Conservation (phyloP, 768 basidiomycete species). For the Russula virescens region DNA sequence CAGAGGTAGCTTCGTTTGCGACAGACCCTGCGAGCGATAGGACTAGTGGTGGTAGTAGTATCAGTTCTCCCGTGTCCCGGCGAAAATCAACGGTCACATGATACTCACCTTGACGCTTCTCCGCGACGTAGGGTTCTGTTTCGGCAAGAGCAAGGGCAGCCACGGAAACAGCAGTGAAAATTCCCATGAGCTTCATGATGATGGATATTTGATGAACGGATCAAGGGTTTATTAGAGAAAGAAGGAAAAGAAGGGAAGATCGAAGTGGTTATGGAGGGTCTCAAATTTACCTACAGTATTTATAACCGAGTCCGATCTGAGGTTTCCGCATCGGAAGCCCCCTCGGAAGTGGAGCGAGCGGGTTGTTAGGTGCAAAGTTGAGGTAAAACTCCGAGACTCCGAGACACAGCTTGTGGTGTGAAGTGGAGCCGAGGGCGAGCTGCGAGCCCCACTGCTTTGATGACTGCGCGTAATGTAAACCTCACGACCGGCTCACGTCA, state of each 20-base stretch:
- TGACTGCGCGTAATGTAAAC: too few species aligned
- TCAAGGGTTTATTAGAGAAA: not conserved
- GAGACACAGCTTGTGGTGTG: too few species aligned
- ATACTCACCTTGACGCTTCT: conserved; percentile 13
- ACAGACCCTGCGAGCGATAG: conserved; percentile 7
- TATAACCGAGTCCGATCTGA: not conserved
- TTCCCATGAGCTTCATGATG: conserved; percentile 5
- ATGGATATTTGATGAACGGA: not conserved
- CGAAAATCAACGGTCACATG: not conserved
- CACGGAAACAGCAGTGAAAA: not conserved
- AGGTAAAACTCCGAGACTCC: too few species aligned
- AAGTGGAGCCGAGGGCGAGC: too few species aligned
- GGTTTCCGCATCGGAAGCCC: too few species aligned
- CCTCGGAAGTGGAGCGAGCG: too few species aligned
- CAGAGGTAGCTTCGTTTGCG: conserved; percentile 1
- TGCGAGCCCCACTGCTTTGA: too few species aligned
- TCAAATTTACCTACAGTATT: not conserved
- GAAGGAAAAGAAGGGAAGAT: too few species aligned
- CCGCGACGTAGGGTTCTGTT: not conserved
- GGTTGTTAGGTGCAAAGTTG: too few species aligned
- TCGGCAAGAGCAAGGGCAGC: not conserved
- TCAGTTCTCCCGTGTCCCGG: not conserved
- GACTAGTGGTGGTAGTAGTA: not conserved
- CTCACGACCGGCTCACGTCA: too few species aligned
- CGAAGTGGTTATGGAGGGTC: not conserved